Conservation (phyloP, 1,284 basidiomycete species). For the Flammula alnicola region DNA sequence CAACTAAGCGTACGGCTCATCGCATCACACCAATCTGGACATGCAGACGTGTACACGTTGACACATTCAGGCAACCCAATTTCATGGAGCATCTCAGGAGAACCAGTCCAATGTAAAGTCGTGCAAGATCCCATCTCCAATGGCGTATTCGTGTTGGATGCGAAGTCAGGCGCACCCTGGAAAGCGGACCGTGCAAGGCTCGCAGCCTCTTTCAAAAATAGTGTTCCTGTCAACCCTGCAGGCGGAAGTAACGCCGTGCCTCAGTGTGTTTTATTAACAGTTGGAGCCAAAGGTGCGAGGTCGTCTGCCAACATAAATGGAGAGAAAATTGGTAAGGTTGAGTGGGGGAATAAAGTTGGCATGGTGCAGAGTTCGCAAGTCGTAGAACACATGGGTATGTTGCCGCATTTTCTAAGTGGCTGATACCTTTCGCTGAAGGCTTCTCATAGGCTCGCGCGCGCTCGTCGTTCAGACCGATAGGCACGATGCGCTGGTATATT, state of each 20-base stretch:
- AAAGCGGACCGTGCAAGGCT: conserved; percentile 51
- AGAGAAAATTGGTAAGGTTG: conserved; percentile 57
- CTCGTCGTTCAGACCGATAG: conserved; percentile 67
- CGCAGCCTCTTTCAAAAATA: conserved; percentile 35
- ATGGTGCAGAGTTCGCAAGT: conserved; percentile 52
- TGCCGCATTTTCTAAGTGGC: not conserved
- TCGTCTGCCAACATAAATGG: conserved; percentile 62
- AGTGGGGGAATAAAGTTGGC: conserved; percentile 61
- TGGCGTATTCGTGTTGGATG: conserved; percentile 66
- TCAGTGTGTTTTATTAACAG: conserved; percentile 49
- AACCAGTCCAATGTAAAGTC: conserved; percentile 47
- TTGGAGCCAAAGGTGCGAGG: conserved; percentile 62
- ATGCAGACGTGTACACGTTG: conserved; percentile 62
- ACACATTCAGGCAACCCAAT: conserved; percentile 38
- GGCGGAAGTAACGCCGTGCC: not conserved
- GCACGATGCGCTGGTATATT: conserved; percentile 63
- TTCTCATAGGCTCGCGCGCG: conserved; percentile 55
- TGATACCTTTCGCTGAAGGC: not conserved
- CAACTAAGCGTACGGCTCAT: conserved; percentile 64
- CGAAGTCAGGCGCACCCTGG: conserved; percentile 54
- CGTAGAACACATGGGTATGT: conserved; percentile 57
- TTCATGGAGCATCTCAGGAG: conserved; percentile 52
- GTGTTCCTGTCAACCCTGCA: conserved; percentile 34
- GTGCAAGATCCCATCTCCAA: conserved; percentile 54
- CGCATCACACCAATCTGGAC: conserved; percentile 62